These are phyloP conservation scores for Didymella exigua DNA, from an alignment of 2,329 filamentous ascomycete species.

Conservation along the genomic window DNA sequence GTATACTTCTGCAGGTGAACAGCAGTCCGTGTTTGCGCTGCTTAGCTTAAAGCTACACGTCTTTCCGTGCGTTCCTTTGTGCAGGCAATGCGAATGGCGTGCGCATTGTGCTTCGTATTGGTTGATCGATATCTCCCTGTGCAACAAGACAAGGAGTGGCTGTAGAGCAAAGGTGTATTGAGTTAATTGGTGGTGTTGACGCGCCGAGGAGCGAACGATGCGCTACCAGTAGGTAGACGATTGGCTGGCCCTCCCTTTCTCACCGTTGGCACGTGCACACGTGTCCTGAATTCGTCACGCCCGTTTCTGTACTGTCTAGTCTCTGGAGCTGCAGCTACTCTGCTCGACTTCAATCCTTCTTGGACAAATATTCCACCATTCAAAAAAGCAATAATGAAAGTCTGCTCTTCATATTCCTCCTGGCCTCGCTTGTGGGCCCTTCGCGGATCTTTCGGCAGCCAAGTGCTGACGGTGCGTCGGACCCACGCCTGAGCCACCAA, in stretches of 20 bases:
- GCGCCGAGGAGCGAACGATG: background rate
- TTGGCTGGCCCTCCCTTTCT: background rate
- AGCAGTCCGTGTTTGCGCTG: background rate
- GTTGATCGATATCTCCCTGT: background rate
- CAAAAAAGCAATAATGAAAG: background rate
- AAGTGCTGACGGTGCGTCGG: constrained; percentile 20
- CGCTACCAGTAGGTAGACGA: background rate
- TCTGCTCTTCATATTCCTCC: background rate
- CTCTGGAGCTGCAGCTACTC: background rate
- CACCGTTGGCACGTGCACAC: constrained; percentile 5
- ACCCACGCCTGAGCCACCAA: constrained; percentile 24
- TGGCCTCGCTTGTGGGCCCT: background rate
- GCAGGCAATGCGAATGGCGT: background rate
- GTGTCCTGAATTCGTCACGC: background rate
- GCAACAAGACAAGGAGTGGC: background rate
- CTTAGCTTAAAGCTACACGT: background rate
- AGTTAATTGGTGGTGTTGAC: background rate
- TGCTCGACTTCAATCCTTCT: background rate
- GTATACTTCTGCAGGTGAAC: background rate
- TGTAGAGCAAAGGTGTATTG: background rate
- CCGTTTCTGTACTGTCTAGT: background rate
- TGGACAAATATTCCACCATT: background rate
- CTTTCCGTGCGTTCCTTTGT: background rate
- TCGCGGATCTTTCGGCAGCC: constrained; percentile 25
- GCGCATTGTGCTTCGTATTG: background rate